These are phyloP conservation scores for Globisporangium abappressorium DNA, from an alignment of 352 stramenopile species.

Conservation along the genomic window DNA sequence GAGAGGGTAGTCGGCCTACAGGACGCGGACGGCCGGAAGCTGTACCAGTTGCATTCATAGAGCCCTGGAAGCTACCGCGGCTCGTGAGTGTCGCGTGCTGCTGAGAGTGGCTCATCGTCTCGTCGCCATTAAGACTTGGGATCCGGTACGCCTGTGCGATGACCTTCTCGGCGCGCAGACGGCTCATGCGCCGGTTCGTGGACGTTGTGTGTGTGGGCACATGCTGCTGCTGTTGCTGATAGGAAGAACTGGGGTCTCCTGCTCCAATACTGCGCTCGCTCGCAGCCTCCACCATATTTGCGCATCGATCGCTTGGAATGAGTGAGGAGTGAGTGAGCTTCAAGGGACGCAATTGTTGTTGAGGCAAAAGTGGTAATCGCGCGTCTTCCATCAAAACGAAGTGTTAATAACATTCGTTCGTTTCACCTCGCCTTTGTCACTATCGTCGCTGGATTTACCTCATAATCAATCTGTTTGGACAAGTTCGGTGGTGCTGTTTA, in stretches of 20 bases:
- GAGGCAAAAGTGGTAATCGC: no score
- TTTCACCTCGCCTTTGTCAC: no score
- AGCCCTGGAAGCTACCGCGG: slow-evolving; percentile 2
- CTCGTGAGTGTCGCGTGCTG: not conserved
- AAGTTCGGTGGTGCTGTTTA: no score
- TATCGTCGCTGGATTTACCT: no score
- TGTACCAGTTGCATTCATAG: not conserved
- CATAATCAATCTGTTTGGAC: no score
- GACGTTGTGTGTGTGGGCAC: not conserved
- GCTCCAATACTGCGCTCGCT: not conserved
- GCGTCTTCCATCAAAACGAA: no score
- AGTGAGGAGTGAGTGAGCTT: no score
- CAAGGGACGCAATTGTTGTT: no score
- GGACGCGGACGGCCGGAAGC: slow-evolving; percentile 11
- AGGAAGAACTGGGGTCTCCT: not conserved
- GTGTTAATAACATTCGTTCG: no score
- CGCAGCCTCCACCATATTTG: not conserved
- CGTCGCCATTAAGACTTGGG: slow-evolving; percentile 3
- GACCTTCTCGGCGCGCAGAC: slow-evolving; percentile 43
- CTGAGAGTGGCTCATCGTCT: not conserved
- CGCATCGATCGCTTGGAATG: no score
- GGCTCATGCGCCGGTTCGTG: slow-evolving; percentile 24
- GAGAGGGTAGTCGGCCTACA: slow-evolving; percentile 21
- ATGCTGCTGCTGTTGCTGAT: not conserved
- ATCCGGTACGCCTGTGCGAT: slow-evolving; percentile 38